Evolutionary conservation across 2,329 filamentous ascomycete genomes (phyloP), one percentile per base, ranked within the genome.

Genomic region (Pseudocercospora fijiensis): DNA sequence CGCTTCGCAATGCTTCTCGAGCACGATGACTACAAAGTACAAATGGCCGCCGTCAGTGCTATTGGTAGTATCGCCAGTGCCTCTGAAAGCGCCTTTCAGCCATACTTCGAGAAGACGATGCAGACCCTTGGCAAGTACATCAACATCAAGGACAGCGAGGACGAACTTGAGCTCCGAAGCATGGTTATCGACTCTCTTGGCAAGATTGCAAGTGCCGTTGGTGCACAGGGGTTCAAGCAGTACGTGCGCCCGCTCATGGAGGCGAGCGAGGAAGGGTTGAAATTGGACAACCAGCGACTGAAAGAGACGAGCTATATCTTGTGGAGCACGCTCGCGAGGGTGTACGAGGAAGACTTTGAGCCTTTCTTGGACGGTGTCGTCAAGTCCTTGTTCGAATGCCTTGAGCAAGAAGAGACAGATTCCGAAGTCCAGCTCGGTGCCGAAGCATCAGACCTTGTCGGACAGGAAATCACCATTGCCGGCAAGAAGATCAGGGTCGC

Each of bases 271-370:
- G 93, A 97, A 78, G 93, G 90, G 61, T 84, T 98, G 1, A 84
- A 90, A 71, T 87, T 99, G 2, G 93, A 92, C 71, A 93, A 97
- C 80, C 90, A 93, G 47, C 87, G 93, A 62, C 87, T 98, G 58
- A 91, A 92, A 78, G 95, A 99, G 82, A 97, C 92, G 66, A 96
- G 92, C 76, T 99, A 96, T 80, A 96, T 98, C 67, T 85, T 99
- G 60, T 99, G 95, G 94, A 92, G 91, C 69, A 92, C 91, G 45
- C 88, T 99, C 75, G 90, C 94, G 67, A 96, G 96, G 81, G 92
- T 98, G 9, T 98, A 98, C 78, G 88, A 90, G 72, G 90, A 91
- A 74, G 84, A 92, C 60, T 94, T 96, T 67, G 86, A 87, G 62
- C 88, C 90, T 63, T 95, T 92, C 80, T 84, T 95, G 6, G 83